phyloP scores from a whole-genome alignment of 805 yeast genomes.

The Allodekkera sacchari region DNA sequence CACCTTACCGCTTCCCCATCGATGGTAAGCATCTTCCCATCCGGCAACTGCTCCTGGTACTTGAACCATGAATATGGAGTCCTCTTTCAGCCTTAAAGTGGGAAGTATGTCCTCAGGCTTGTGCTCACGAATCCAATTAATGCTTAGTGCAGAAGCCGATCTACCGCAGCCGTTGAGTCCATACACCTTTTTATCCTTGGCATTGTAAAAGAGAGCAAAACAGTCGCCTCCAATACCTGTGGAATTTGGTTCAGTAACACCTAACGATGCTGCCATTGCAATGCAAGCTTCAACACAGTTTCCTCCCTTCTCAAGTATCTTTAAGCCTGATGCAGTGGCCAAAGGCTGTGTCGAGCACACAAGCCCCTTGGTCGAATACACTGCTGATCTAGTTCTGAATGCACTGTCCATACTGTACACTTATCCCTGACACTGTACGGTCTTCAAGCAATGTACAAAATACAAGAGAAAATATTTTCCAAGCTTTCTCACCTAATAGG shows the following conservation, averaged over 20 bases:
- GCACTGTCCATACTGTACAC: background rate
- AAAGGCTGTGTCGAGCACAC: slow-evolving; percentile 71
- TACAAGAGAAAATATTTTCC: no score
- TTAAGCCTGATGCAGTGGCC: slow-evolving; percentile 67
- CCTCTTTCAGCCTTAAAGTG: slow-evolving; percentile 36
- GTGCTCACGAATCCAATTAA: slow-evolving; percentile 38
- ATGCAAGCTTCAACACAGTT: slow-evolving; percentile 62
- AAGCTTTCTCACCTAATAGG: no score
- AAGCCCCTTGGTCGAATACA: slow-evolving; percentile 63
- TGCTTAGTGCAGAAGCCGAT: slow-evolving; percentile 41
- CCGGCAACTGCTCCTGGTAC: slow-evolving; percentile 81
- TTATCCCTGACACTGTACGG: no score
- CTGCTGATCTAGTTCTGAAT: slow-evolving; percentile 44
- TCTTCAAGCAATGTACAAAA: no score
- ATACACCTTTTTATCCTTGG: slow-evolving; percentile 38
- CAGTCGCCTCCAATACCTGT: slow-evolving; percentile 66
- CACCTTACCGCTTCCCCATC: slow-evolving; percentile 69
- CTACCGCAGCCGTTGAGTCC: slow-evolving; percentile 77
- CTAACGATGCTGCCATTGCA: slow-evolving; percentile 48
- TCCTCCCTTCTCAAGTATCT: slow-evolving; percentile 62
- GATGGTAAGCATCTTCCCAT: slow-evolving; percentile 61
- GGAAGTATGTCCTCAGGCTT: slow-evolving; percentile 34
- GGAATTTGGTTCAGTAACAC: slow-evolving; percentile 50
- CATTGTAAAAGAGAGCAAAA: slow-evolving; percentile 53
- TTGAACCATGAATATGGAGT: slow-evolving; percentile 51